Percentiles rank a stretch among this genome's conserved stretches.
These are phyloP conservation scores for Colletotrichum cordylinicola DNA, from an alignment of 2,329 filamentous ascomycete species.

Conservation along the genomic window DNA sequence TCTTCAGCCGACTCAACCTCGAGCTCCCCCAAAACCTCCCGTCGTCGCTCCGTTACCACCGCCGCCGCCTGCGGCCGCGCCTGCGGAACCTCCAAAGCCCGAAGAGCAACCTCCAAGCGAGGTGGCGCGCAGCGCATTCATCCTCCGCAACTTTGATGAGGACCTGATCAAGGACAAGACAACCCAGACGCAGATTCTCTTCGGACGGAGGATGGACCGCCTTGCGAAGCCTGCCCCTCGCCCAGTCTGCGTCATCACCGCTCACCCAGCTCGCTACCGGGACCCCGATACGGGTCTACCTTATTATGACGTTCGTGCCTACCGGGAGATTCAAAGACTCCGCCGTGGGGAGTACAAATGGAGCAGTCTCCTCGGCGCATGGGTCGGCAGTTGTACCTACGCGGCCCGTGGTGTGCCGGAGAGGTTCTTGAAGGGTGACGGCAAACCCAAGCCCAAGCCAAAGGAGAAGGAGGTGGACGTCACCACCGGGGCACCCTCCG, in stretches of 20 bases:
- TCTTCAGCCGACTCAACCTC: slow-evolving; percentile 17
- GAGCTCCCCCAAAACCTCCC: slow-evolving; percentile 1
- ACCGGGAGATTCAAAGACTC: slow-evolving; percentile 80
- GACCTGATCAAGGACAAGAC: slow-evolving; percentile 60
- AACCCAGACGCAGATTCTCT: slow-evolving; percentile 64
- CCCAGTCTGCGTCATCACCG: slow-evolving; percentile 81
- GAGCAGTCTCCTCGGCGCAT: slow-evolving; percentile 82
- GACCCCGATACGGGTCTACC: slow-evolving; percentile 85
- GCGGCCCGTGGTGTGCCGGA: slow-evolving; percentile 81
- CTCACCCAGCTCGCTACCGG: slow-evolving; percentile 78
- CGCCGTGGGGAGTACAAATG: slow-evolving; percentile 78
- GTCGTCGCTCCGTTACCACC: slow-evolving; percentile 12
- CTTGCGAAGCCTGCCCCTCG: slow-evolving; percentile 58
- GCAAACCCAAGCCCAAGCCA: slow-evolving; percentile 28
- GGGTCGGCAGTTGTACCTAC: slow-evolving; percentile 71
- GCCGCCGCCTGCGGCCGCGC: slow-evolving; percentile 26
- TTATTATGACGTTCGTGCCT: slow-evolving; percentile 81
- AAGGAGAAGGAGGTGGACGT: background rate
- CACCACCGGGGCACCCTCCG: slow-evolving; percentile 22
- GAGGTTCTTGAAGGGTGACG: slow-evolving; percentile 62
- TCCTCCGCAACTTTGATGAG: slow-evolving; percentile 66
- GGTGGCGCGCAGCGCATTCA: slow-evolving; percentile 63
- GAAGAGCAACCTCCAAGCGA: slow-evolving; percentile 26
- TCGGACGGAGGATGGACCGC: slow-evolving; percentile 61
- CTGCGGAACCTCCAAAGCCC: slow-evolving; percentile 13